These are phyloP conservation scores for Amphirosellinia nigrospora DNA, from an alignment of 495 filamentous ascomycete species.

Conservation along the genomic window DNA sequence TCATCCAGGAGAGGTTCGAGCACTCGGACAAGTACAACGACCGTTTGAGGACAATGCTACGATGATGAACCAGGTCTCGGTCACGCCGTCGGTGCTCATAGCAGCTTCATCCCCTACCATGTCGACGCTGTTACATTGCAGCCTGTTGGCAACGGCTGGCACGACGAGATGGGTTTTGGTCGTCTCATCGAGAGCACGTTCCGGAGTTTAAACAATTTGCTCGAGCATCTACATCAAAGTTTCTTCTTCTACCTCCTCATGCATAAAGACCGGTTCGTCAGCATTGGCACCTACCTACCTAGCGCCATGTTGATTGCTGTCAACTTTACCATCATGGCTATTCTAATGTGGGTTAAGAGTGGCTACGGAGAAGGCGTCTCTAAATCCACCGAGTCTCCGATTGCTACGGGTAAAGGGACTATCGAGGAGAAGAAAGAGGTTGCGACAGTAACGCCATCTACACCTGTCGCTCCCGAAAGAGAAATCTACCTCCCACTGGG, in stretches of 20 bases:
- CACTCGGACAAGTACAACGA: conserved; percentile 83
- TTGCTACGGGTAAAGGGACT: conserved; percentile 31
- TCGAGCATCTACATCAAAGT: conserved; percentile 97
- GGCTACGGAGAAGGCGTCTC: conserved; percentile 53
- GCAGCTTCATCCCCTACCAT: conserved; percentile 96
- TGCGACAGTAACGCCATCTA: conserved; percentile 27
- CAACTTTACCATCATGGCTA: conserved; percentile 95
- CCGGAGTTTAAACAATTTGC: conserved; percentile 90
- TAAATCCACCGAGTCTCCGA: conserved; percentile 29
- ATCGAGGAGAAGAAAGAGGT: conserved; percentile 24
- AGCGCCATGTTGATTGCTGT: conserved; percentile 94
- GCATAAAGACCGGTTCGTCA: conserved; percentile 88
- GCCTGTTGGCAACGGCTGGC: conserved; percentile 87
- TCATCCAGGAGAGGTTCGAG: conserved; percentile 83
- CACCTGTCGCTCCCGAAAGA: conserved; percentile 62
- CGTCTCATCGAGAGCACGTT: conserved; percentile 87
- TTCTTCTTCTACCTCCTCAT: conserved; percentile 99
- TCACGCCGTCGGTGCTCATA: conserved; percentile 89
- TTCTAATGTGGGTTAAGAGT: conserved; percentile 88
- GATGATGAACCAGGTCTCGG: conserved; percentile 93
- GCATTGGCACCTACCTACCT: conserved; percentile 95
- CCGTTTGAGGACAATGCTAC: conserved; percentile 85
- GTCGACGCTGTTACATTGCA: conserved; percentile 95
- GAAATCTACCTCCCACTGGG: conserved; percentile 77
- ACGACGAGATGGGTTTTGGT: conserved; percentile 96